phyloP scores from a whole-genome alignment of 192 early-diverging fungal species.

The Diversispora epigaea region DNA sequence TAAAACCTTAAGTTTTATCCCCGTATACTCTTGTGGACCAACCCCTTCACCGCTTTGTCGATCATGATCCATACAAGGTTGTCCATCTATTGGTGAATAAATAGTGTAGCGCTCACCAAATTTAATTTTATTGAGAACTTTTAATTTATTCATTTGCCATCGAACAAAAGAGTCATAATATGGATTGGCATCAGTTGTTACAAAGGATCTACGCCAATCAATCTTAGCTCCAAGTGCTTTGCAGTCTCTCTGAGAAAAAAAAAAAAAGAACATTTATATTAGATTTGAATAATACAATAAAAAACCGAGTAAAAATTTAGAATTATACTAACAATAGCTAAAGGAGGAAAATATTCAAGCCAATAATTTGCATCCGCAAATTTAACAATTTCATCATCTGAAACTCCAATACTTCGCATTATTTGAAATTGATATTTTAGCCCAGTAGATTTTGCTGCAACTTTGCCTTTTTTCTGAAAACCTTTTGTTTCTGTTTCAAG shows the following conservation, averaged over 20 bases:
- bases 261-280: not conserved
- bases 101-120: slow-evolving; percentile 97
- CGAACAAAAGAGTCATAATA: slow-evolving; percentile 98
- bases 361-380: slow-evolving; percentile 92
- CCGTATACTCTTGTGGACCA: slow-evolving; percentile 93
- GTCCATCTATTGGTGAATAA: slow-evolving; percentile 90
- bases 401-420: slow-evolving; percentile 85
- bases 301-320: slow-evolving; percentile 21
- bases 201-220: slow-evolving; percentile 96
- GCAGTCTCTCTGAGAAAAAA: slow-evolving; percentile 56
- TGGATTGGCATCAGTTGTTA: slow-evolving; percentile 97
- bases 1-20: slow-evolving; percentile 87
- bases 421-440: slow-evolving; percentile 96
- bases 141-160: slow-evolving; percentile 96
- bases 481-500: slow-evolving; percentile 58
- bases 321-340: slow-evolving; percentile 59
- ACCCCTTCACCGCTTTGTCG: slow-evolving; percentile 90
- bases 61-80: slow-evolving; percentile 99
- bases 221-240: slow-evolving; percentile 77
- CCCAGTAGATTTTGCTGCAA: slow-evolving; percentile 79
- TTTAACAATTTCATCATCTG: slow-evolving; percentile 84
- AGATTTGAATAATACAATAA: not conserved
- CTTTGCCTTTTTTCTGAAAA: slow-evolving; percentile 81
- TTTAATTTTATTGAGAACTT: slow-evolving; percentile 77
- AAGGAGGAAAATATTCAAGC: slow-evolving; percentile 92